phyloP scores from a whole-genome alignment of 164 flowering plant species.

The Magnolia sinica region DNA sequence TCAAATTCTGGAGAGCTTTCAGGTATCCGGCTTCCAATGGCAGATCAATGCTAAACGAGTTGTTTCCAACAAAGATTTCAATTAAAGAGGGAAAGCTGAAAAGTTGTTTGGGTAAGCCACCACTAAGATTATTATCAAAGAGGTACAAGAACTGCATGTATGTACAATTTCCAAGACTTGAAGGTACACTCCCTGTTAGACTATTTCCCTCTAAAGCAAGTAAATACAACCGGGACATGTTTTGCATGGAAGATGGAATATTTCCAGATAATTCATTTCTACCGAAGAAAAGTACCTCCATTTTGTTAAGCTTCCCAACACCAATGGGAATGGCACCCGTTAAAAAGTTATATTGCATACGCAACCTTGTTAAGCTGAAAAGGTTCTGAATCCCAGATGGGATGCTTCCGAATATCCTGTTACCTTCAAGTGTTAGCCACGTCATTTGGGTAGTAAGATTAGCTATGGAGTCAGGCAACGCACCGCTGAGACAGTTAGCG shows the following conservation, averaged over 20 bases:
- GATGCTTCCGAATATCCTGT: constrained; percentile 27
- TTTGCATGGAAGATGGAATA: constrained; percentile 15
- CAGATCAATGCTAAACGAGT: constrained; percentile 36
- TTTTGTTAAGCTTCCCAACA: constrained; percentile 13
- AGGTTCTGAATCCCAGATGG: constrained; percentile 17
- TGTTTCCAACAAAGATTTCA: background rate
- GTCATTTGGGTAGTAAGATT: constrained; percentile 37
- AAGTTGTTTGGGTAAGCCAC: background rate
- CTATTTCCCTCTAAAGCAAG: constrained; percentile 4
- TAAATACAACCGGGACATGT: background rate
- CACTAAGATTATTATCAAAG: background rate
- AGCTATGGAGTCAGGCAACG: constrained; percentile 40
- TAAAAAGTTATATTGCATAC: background rate
- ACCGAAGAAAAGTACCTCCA: background rate
- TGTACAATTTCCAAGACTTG: background rate
- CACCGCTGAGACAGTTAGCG: constrained; percentile 38
- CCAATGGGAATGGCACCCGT: constrained; percentile 14
- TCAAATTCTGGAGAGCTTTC: constrained; percentile 42
- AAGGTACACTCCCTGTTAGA: constrained; percentile 6
- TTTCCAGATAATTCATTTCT: constrained; percentile 14
- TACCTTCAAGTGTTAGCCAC: background rate
- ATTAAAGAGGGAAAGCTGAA: background rate
- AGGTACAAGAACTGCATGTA: background rate
- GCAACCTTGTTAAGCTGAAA: background rate
- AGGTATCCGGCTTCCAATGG: constrained; percentile 54